Evolutionary conservation across 805 yeast genomes (phyloP).

Genomic region (Wickerhamiella parazyma): DNA sequence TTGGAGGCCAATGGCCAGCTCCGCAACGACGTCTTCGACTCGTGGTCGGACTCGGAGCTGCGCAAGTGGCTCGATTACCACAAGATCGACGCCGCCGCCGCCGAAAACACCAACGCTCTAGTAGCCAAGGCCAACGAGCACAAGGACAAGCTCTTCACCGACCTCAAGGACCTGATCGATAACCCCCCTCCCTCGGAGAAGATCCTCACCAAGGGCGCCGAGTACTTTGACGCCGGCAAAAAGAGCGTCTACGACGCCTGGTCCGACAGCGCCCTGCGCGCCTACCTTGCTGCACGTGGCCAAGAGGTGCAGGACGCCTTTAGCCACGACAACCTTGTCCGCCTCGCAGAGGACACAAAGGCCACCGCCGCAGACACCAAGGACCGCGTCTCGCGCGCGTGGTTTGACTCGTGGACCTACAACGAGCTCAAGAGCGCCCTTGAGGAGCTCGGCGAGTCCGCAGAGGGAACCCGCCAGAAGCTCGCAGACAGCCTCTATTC

Average conservation of each 20-base stretch:
- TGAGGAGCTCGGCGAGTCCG: slow-evolving; percentile 30
- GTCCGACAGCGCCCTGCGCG: slow-evolving; percentile 25
- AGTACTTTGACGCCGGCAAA: slow-evolving; percentile 12
- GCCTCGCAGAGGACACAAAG: slow-evolving; percentile 29
- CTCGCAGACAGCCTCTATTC: slow-evolving; percentile 36
- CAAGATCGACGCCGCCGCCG: slow-evolving; percentile 20
- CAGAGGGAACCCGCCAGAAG: slow-evolving; percentile 33
- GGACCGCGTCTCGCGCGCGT: slow-evolving; percentile 36
- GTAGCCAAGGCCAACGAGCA: slow-evolving; percentile 23
- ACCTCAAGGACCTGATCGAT: slow-evolving; percentile 13
- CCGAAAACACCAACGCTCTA: slow-evolving; percentile 15
- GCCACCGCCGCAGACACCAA: slow-evolving; percentile 26
- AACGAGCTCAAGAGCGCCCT: slow-evolving; percentile 40
- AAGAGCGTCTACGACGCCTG: slow-evolving; percentile 16
- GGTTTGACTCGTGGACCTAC: slow-evolving; percentile 41
- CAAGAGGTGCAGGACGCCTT: slow-evolving; percentile 21
- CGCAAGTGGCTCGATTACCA: slow-evolving; percentile 33
- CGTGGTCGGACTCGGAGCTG: slow-evolving; percentile 32
- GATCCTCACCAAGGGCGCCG: slow-evolving; percentile 17
- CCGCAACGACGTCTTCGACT: slow-evolving; percentile 27
- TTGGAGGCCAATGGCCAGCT: slow-evolving; percentile 28
- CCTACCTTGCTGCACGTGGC: slow-evolving; percentile 27
- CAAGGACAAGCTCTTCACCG: slow-evolving; percentile 23
- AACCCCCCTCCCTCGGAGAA: slow-evolving; percentile 12
- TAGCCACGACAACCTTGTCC: slow-evolving; percentile 30